Evolutionary conservation across 202 grass and related monocot genomes (phyloP).

Genomic region (Saccharum hybrid): DNA sequence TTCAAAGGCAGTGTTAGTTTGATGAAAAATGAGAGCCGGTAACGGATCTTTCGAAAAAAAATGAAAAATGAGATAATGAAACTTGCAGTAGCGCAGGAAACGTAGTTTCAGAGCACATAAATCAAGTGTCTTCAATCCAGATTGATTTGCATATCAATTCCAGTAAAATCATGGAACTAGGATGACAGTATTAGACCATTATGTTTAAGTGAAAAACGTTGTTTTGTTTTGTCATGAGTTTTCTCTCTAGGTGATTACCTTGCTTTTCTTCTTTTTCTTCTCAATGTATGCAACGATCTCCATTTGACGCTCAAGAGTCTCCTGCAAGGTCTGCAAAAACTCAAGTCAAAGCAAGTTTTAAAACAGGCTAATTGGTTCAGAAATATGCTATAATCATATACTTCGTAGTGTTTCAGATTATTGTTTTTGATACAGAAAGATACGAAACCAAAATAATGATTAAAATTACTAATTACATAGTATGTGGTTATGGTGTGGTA

Average conservation of each 20-base stretch:
- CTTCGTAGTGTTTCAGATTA: background rate
- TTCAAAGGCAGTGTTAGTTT: constrained; percentile 30
- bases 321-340: constrained; percentile 71
- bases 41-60: too few relatives aligned
- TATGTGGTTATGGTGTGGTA: background rate
- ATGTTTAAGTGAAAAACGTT: background rate
- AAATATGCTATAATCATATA: background rate
- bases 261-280: constrained; percentile 89
- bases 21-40: too few relatives aligned
- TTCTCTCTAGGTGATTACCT: constrained; percentile 43
- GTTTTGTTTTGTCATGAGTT: background rate
- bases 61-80: constrained; percentile 12
- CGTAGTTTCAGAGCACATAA: background rate
- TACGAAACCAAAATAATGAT: background rate
- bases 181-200: background rate
- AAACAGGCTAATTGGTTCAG: background rate
- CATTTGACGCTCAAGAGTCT: constrained; percentile 65
- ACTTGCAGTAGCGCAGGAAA: background rate
- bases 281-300: constrained; percentile 88
- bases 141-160: background rate
- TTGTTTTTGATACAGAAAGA: background rate
- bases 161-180: background rate
- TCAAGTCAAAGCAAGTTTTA: background rate
- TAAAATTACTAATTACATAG: background rate
- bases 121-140: background rate